These are phyloP conservation scores for Scorias spongiosa DNA, from an alignment of 2,329 filamentous ascomycete genomes.

Conservation along the genomic window DNA sequence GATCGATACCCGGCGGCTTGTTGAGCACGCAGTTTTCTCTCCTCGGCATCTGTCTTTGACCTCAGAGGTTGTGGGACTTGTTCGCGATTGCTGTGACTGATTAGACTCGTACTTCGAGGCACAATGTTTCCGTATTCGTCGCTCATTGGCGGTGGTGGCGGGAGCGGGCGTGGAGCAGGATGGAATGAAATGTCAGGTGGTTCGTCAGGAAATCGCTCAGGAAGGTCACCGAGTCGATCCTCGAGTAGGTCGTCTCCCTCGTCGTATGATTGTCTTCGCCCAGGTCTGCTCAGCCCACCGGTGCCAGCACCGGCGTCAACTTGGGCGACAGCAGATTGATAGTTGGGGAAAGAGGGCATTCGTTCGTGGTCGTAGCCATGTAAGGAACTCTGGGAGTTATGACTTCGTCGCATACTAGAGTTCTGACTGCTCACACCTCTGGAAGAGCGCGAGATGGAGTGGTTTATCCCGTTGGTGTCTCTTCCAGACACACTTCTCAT, in stretches of 20 bases:
- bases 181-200: conserved; percentile 91
- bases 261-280: conserved; percentile 69
- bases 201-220: conserved; percentile 33
- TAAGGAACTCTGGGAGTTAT: conserved; percentile 26
- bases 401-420: conserved; percentile 30
- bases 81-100: conserved; percentile 67
- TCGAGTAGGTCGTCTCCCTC: conserved; percentile 64
- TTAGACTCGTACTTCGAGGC: conserved; percentile 65
- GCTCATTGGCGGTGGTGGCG: conserved; percentile 38
- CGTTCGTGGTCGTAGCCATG: conserved; percentile 31
- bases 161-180: conserved; percentile 55
- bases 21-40: conserved; percentile 38
- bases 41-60: conserved; percentile 87
- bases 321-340: conserved; percentile 43
- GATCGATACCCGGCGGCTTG: conserved; percentile 26
- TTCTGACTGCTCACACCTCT: conserved; percentile 17
- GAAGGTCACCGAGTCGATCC: conserved; percentile 21
- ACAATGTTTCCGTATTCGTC: conserved; percentile 27
- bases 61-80: conserved; percentile 67
- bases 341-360: conserved; percentile 42
- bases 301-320: conserved; percentile 71
- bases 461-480: conserved; percentile 16
- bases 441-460: conserved; percentile 24
- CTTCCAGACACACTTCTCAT: conserved; percentile 15
- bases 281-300: conserved; percentile 69